Evolutionary conservation across 441 rosid species (phyloP).

Genomic region (Populus hybrid): DNA sequence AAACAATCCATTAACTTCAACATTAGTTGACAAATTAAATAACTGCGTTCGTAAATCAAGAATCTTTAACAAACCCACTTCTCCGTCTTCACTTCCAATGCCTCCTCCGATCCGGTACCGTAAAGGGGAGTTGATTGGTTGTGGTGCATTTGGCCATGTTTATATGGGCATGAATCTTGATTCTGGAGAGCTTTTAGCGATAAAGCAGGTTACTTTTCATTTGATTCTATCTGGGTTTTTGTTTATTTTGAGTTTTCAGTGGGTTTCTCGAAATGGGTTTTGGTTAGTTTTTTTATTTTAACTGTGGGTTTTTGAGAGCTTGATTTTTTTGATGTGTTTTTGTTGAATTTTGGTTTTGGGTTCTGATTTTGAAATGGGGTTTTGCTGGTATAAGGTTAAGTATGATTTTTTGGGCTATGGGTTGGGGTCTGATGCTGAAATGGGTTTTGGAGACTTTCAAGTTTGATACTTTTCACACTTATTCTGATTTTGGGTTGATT

Average conservation of each 20-base stretch:
- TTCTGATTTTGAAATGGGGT: not conserved
- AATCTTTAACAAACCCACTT: conserved; percentile 44
- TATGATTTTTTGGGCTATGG: not conserved
- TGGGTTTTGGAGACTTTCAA: not conserved
- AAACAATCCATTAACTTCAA: conserved; percentile 25
- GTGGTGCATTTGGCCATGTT: conserved; percentile 92
- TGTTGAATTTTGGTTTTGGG: not conserved
- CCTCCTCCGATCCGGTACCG: conserved; percentile 76
- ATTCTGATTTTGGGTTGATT: not conserved
- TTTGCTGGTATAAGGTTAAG: not conserved
- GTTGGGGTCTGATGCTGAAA: not conserved
- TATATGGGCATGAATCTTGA: conserved; percentile 99
- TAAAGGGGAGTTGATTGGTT: conserved; percentile 92
- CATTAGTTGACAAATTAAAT: conserved; percentile 63
- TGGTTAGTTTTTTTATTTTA: not conserved
- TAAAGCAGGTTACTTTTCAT: conserved; percentile 63
- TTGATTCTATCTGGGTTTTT: not conserved
- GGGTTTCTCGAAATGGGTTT: not conserved
- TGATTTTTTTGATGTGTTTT: not conserved
- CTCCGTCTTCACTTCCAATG: conserved; percentile 36
- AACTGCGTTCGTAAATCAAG: conserved; percentile 76
- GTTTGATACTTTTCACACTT: not conserved
- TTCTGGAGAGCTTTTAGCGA: conserved; percentile 94
- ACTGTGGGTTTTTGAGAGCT: not conserved
- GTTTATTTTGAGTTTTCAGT: conserved; percentile 9